Percentiles rank a stretch among this genome's conserved stretches.
Evolutionary conservation across 1,284 basidiomycete species (phyloP).

Genomic region (Malassezia obtusa): DNA sequence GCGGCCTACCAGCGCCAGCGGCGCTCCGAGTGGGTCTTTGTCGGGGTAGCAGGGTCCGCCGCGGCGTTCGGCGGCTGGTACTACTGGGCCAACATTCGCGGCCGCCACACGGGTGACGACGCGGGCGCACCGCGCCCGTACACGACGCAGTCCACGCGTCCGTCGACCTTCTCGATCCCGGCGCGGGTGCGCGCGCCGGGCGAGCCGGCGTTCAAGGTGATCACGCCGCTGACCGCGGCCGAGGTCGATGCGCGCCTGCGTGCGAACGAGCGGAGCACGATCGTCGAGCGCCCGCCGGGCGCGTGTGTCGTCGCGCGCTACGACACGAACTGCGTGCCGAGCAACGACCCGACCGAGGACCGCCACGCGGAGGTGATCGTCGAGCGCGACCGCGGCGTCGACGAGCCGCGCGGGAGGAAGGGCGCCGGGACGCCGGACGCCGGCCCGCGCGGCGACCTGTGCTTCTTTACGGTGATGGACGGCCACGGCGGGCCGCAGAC

Average conservation of each 20-base stretch:
- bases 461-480: slow-evolving; percentile 79
- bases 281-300: slow-evolving; percentile 32
- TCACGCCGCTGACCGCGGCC: slow-evolving; percentile 31
- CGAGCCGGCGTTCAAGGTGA: slow-evolving; percentile 30
- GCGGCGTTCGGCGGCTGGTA: slow-evolving; percentile 44
- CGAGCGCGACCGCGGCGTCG: slow-evolving; percentile 35
- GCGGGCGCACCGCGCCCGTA: slow-evolving; percentile 12
- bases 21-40: slow-evolving; percentile 40
- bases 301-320: slow-evolving; percentile 41
- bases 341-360: slow-evolving; percentile 45
- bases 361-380: slow-evolving; percentile 44
- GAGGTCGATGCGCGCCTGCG: slow-evolving; percentile 40
- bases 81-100: slow-evolving; percentile 37
- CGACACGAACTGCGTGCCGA: slow-evolving; percentile 43
- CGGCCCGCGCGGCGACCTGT: slow-evolving; percentile 28
- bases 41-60: slow-evolving; percentile 39
- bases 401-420: slow-evolving; percentile 3
- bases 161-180: slow-evolving; percentile 37
- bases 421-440: background rate
- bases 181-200: slow-evolving; percentile 24
- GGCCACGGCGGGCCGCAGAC: slow-evolving; percentile 81
- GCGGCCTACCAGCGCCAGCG: slow-evolving; percentile 32
- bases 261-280: slow-evolving; percentile 36
- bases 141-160: slow-evolving; percentile 18
- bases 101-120: slow-evolving; percentile 20